Base-by-base conservation (phyloP, 495 filamentous ascomycete genomes). In the Schizothecium vesticola region DNA sequence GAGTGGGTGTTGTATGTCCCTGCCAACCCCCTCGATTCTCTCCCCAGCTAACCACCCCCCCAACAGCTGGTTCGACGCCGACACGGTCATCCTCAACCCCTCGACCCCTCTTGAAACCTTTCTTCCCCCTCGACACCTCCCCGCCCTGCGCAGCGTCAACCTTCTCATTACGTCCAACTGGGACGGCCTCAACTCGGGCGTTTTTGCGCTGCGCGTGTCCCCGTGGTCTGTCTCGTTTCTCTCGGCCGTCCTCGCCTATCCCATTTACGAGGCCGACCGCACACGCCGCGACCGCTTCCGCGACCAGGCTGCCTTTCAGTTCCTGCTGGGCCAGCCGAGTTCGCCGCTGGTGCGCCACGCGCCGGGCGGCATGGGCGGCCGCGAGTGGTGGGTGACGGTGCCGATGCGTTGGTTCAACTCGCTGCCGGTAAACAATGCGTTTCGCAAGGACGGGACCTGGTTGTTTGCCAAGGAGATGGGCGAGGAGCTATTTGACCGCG, bases 111-210 rank as follows among this genome's bases (percentile, higher is more conserved):
- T 85, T 33, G 80, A 85, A 43, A 72, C 76, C 33, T 86, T 87
- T 72, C 75, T 86, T 9, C 85, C 85, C 7, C 84, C 85, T 0
- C 63, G 75, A 12, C 70, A 81, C 51, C 31, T 25, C 24, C 43
- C 10, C 23, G 66, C 61, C 10, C 78, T 83, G 67, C 65, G 76
- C 8, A 72, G 84, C 64, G 73, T 84, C 56, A 75, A 86, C 70
- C 60, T 86, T 1, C 66, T 88, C 12, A 79, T 82, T 26, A 77
- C 78, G 1, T 75, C 83, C 65, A 85, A 88, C 77, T 80, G 78
- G 76, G 82, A 86, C 71, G 84, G 86, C 1, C 77, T 87, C 33
- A 88, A 88, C 74, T 83, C 84, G 65, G 85, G 86, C 24, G 79
- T 83, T 25, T 88, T 88, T 70, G 76, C 81, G 6, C 71, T 87